A percentile compares a stretch with the other conserved stretches of the same genome.
These are phyloP conservation scores for Epichloe elymi DNA, from an alignment of 2,329 filamentous ascomycete genomes.

Conservation along the genomic window DNA sequence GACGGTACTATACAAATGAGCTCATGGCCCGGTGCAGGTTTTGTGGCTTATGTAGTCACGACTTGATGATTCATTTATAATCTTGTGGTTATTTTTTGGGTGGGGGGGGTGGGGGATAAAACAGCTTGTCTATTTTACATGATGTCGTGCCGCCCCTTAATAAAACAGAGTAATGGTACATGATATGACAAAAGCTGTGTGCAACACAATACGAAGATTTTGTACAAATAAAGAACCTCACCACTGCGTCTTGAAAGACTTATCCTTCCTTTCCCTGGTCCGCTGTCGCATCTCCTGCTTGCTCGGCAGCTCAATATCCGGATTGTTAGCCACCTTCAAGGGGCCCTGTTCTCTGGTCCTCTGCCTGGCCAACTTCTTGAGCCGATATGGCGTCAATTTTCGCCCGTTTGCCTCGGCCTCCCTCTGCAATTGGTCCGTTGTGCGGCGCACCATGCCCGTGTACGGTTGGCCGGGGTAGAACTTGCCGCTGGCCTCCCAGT, in stretches of 20 bases:
- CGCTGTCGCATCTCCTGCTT: slow-evolving; percentile 20
- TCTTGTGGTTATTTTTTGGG: neutral
- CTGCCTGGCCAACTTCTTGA: slow-evolving; percentile 17
- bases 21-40: neutral
- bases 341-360: slow-evolving; percentile 8
- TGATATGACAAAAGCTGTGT: neutral
- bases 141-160: neutral
- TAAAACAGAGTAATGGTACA: neutral
- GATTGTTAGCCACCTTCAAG: slow-evolving; percentile 26
- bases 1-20: slow-evolving; percentile 39
- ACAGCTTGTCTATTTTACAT: neutral
- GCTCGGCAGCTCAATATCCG: slow-evolving; percentile 26
- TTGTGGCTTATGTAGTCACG: neutral
- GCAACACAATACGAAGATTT: neutral
- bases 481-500: slow-evolving; percentile 34
- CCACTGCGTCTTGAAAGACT: neutral
- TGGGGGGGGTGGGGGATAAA: neutral
- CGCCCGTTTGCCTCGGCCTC: slow-evolving; percentile 21
- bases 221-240: neutral
- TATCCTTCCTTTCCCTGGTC: slow-evolving; percentile 5
- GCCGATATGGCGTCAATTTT: slow-evolving; percentile 13
- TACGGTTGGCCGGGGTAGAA: slow-evolving; percentile 40
- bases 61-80: neutral
- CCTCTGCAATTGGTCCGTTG: slow-evolving; percentile 25
- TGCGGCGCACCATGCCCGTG: slow-evolving; percentile 33